Percentiles rank a stretch among this genome's conserved stretches.
These are phyloP conservation scores for Xylaria sp. DNA, from an alignment of 2,329 filamentous ascomycete genomes.

Conservation along the genomic window DNA sequence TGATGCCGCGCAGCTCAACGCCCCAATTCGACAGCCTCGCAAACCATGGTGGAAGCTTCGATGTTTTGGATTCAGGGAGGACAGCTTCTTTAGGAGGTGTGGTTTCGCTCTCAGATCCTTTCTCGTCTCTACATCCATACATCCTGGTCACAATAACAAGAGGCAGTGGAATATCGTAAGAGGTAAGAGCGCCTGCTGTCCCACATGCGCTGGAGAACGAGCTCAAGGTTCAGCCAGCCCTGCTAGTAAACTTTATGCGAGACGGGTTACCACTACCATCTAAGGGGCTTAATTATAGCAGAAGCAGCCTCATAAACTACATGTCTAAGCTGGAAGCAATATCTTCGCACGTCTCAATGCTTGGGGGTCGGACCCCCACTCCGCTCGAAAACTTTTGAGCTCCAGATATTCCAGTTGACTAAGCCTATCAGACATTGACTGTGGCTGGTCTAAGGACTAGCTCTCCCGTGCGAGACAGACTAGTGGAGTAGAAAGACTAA, in stretches of 20 bases:
- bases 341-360: background rate
- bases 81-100: background rate
- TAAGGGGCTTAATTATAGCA: background rate
- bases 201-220: background rate
- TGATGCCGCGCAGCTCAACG: constrained; percentile 46
- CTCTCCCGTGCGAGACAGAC: background rate
- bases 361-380: constrained; percentile 1
- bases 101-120: background rate
- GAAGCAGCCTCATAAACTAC: background rate
- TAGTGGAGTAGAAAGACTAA: background rate
- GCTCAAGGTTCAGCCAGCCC: background rate
- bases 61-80: constrained; percentile 2
- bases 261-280: background rate
- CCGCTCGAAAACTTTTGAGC: constrained; percentile 2
- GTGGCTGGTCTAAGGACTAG: background rate
- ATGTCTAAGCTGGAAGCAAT: background rate
- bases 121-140: background rate
- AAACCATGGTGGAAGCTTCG: constrained; percentile 27
- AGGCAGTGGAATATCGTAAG: background rate
- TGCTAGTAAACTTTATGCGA: background rate
- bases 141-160: background rate
- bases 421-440: background rate
- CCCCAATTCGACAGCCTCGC: constrained; percentile 30
- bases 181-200: background rate
- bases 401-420: background rate